phyloP scores from a whole-genome alignment of 148 eudicot genomes.

The Fallopia convolvulus region DNA sequence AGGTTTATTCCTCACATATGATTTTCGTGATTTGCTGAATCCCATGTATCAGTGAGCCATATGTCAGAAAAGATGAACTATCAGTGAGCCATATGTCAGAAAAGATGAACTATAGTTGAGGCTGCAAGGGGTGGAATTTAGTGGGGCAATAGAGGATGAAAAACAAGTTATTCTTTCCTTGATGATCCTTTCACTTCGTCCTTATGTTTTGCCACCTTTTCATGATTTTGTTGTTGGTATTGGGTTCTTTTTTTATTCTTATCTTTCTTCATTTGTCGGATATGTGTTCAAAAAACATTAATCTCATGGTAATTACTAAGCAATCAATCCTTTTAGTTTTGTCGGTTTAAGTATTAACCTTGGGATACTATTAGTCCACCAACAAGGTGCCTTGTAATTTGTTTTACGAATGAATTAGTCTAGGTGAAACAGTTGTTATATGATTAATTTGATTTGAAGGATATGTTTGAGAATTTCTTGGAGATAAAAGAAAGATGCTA shows the following conservation, averaged over 20 bases:
- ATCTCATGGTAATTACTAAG: neutral
- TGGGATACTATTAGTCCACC: neutral
- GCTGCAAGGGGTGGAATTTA: conserved; percentile 91
- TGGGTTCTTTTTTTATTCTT: neutral
- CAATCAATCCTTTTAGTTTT: neutral
- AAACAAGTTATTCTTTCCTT: conserved; percentile 54
- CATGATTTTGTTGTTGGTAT: neutral
- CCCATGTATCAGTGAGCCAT: conserved; percentile 62
- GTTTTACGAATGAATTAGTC: neutral
- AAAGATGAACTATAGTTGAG: conserved; percentile 89
- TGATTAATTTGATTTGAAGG: conserved; percentile 38
- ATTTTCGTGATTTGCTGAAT: conserved; percentile 8
- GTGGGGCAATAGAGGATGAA: conserved; percentile 99
- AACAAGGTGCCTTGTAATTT: neutral
- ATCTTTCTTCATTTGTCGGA: neutral
- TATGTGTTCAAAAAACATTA: neutral
- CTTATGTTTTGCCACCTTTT: neutral
- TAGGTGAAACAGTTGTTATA: neutral
- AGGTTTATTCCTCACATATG: neutral
- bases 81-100: too few species aligned
- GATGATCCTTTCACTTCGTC: neutral
- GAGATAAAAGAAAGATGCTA: conserved; percentile 96
- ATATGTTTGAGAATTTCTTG: conserved; percentile 97
- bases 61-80: too few species aligned
- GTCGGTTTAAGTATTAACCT: neutral